Base-by-base conservation (phyloP, 768 basidiomycete species). In the Tricholoma bakamatsutake region DNA sequence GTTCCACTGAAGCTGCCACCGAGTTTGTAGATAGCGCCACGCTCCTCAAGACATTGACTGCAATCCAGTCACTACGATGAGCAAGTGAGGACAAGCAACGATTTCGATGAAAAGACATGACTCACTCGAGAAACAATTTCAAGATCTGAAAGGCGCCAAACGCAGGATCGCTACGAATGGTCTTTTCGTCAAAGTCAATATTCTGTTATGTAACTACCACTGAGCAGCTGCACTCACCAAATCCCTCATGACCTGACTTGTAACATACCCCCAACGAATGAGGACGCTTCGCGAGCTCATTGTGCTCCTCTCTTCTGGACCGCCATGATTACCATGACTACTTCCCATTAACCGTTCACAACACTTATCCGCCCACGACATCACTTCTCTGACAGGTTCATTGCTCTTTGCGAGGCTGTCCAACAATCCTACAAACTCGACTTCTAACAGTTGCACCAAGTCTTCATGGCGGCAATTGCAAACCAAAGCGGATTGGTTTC, bases 391-490 rank as follows among this genome's bases (percentile, higher is more conserved):
- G 40, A 93, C 90, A 12, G 91, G 90, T 60, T 93, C 90, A 47
- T 69, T 78, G 66, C 80, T 89, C 73, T 89, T 87, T 33, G 78
- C 64, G 34, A 90, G 73, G 55, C 80, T 76, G 39, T 92, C 89
- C 72, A 93, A 71, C 70, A 93, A 71, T n/a, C 72, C 67, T 18
- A 89, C 85, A 67, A 92, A 92, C 68, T 93, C 89, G 53, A 89
- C 85, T 67, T 93, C 91, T 48, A 94, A 71, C 48, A 93, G 78
- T 62, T 93, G 90, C 40, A 90, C 82, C 50, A 94, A 79, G 63
- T 93, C 90, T 70, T 93, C 92, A 61, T 93, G 90, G 49, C 92
- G 87, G 68, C 92, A 93, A 66, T 93, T 93, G 79, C 91, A 93
- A 28, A 93, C 92, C 63, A 94, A 74, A 15, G 92, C 92, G n/a